Evolutionary conservation across 192 early-diverging fungal species (phyloP).

Genomic region (Backusella liffmaniae): DNA sequence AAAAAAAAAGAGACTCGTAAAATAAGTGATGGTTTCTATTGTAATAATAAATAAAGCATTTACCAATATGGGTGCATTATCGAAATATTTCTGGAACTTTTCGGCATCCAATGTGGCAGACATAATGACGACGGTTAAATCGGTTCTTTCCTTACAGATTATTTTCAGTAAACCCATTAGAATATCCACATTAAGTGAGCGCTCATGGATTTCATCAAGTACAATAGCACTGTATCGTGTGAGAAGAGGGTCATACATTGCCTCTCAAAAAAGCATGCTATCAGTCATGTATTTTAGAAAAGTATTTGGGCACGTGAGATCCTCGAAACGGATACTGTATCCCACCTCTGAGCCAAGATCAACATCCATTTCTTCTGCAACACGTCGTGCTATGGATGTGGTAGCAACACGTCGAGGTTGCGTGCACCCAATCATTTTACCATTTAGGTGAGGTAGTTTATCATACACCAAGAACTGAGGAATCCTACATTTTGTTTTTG

Average conservation of each 20-base stretch:
- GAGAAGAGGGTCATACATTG: constrained; percentile 91
- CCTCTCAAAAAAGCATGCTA: constrained; percentile 98
- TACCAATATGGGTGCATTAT: constrained; percentile 89
- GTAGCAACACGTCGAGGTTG: constrained; percentile 99
- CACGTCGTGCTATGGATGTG: constrained; percentile 99
- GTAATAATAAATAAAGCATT: constrained; percentile 15
- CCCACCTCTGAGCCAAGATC: constrained; percentile 92
- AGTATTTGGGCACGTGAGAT: constrained; percentile 82
- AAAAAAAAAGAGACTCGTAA: neutral
- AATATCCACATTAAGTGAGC: constrained; percentile 94
- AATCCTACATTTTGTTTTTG: constrained; percentile 54
- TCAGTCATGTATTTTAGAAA: constrained; percentile 97
- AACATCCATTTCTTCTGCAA: constrained; percentile 95
- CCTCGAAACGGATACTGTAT: constrained; percentile 98
- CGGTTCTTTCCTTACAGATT: constrained; percentile 66
- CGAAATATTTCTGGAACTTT: constrained; percentile 99
- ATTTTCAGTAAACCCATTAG: constrained; percentile 97
- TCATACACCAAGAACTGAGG: constrained; percentile 95
- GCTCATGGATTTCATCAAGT: constrained; percentile 98
- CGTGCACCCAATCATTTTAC: constrained; percentile 95
- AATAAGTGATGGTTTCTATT: neutral
- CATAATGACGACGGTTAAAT: constrained; percentile 96
- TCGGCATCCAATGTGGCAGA: constrained; percentile 96
- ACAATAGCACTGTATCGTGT: constrained; percentile 91
- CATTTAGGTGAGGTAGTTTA: constrained; percentile 83